Percentiles rank a stretch among this genome's conserved stretches.
These are phyloP conservation scores for Hansenula sp. DNA, from an alignment of 1,139 yeast species.

Conservation along the genomic window DNA sequence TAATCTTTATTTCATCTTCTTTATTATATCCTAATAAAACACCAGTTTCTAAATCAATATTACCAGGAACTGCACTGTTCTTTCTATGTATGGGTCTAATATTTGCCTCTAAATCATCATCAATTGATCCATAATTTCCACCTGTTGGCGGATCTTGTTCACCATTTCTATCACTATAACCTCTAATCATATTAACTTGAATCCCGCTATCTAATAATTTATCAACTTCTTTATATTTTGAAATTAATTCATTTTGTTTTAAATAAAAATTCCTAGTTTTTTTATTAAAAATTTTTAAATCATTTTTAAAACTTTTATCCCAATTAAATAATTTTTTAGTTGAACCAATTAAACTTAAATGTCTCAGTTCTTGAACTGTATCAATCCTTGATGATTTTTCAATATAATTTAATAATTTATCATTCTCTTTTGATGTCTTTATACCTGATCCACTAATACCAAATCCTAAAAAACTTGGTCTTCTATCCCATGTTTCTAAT, in stretches of 20 bases:
- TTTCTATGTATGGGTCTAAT: slow-evolving; percentile 10
- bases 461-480: slow-evolving; percentile 14
- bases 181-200: slow-evolving; percentile 59
- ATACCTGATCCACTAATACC: background rate
- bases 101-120: background rate
- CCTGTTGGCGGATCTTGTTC: slow-evolving; percentile 7
- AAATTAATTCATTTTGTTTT: slow-evolving; percentile 56
- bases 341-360: slow-evolving; percentile 18
- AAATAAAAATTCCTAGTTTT: slow-evolving; percentile 33
- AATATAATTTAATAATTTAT: slow-evolving; percentile 14
- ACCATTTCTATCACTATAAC: slow-evolving; percentile 36
- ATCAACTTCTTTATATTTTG: slow-evolving; percentile 58
- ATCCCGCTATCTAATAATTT: slow-evolving; percentile 67
- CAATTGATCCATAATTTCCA: slow-evolving; percentile 7
- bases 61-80: slow-evolving; percentile 49
- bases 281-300: slow-evolving; percentile 6
- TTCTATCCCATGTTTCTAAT: slow-evolving; percentile 4
- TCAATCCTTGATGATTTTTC: slow-evolving; percentile 13
- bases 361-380: slow-evolving; percentile 15
- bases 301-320: slow-evolving; percentile 8
- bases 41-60: slow-evolving; percentile 52
- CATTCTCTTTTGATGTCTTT: slow-evolving; percentile 11
- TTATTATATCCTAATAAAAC: slow-evolving; percentile 45
- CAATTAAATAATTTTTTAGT: slow-evolving; percentile 12
- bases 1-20: slow-evolving; percentile 39